These are phyloP conservation scores for Irpex sp. DNA, from an alignment of 1,284 basidiomycete genomes.

Conservation along the genomic window DNA sequence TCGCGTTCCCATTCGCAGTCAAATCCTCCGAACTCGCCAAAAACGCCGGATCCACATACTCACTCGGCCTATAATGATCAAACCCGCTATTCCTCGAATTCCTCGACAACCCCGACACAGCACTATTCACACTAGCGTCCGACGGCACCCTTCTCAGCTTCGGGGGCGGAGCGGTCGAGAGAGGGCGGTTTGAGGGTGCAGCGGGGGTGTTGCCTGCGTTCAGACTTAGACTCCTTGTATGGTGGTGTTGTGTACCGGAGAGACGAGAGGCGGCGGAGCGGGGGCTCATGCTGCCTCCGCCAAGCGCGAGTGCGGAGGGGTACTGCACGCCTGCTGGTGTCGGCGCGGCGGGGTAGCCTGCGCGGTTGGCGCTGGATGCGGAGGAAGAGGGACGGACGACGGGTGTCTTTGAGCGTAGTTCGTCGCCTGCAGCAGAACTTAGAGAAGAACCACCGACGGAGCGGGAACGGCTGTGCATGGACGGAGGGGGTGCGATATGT, in stretches of 20 bases:
- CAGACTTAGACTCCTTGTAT: constrained; percentile 22
- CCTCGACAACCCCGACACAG: constrained; percentile 16
- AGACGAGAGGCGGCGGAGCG: constrained; percentile 18
- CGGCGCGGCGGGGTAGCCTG: constrained; percentile 12
- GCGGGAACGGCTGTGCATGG: constrained; percentile 7
- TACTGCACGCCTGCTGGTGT: constrained; percentile 15
- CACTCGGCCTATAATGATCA: constrained; percentile 24
- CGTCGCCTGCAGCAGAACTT: neutral
- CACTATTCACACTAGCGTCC: constrained; percentile 23
- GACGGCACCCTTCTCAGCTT: constrained; percentile 24
- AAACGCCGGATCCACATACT: constrained; percentile 29
- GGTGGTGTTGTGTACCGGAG: constrained; percentile 18
- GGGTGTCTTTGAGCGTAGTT: constrained; percentile 9
- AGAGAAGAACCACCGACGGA: constrained; percentile 4
- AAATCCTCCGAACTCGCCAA: constrained; percentile 22
- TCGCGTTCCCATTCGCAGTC: constrained; percentile 25
- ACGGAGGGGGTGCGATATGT: neutral
- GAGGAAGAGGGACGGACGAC: constrained; percentile 9
- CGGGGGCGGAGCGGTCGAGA: constrained; percentile 16
- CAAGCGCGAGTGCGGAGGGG: constrained; percentile 14
- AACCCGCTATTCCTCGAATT: constrained; percentile 15
- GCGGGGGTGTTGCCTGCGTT: constrained; percentile 30
- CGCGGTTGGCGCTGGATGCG: constrained; percentile 8
- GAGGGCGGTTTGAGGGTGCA: constrained; percentile 17
- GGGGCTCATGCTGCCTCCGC: constrained; percentile 15